Evolutionary conservation across 352 stramenopile genomes (phyloP), one percentile per base, ranked within the genome.

Genomic region (Nothophytophthora sp.): DNA sequence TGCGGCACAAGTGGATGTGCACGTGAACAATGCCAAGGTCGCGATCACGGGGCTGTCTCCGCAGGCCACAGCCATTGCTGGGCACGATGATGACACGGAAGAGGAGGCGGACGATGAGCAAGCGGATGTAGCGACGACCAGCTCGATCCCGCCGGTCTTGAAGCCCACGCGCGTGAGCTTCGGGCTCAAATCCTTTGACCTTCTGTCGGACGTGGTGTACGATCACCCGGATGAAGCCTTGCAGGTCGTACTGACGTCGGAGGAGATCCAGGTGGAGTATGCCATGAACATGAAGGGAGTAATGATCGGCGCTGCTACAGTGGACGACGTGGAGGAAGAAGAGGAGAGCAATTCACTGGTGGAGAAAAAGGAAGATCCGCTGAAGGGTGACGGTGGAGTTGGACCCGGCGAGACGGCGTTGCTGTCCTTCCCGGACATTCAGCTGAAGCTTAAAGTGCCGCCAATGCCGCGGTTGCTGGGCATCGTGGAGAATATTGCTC

Each of bases 401-500:
- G 41, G 43, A 9, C 60, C 60, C 30, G 45, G 54, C 4, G 58
- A 77, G 10, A 63, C 60, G 3, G 46, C 60, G 7, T 27, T 87
- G 39, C 36, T 87, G 36, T 62, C 52, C 11, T 73, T 81, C 11
- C 58, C 72, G 9, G 59, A 57, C 3, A 30, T 88, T 8, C 56
- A 71, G 15, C 47, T 86, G 22, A 81, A 74, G 37, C 46, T 84
- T 9, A 76, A 74, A 19, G 60, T 88, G 12, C 72, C 76, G 3
- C 72, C 76, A 9, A 84, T 88, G 55, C 60, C 61, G n/a, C 62
- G 74, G 20, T 48, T 85, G 33, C 59, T 88, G 20, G 69, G 64
- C 9, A 69, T 88, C 37, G 76, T 88, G n/a, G 69, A 84, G 44
- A 63, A 72, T 25, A 60, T 86, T 45, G 61, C 67, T 41, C 76